Evolutionary conservation across 106 monocot species (phyloP), one percentile per base, ranked within the genome.

Genomic region (Amphibolis antarctica): DNA sequence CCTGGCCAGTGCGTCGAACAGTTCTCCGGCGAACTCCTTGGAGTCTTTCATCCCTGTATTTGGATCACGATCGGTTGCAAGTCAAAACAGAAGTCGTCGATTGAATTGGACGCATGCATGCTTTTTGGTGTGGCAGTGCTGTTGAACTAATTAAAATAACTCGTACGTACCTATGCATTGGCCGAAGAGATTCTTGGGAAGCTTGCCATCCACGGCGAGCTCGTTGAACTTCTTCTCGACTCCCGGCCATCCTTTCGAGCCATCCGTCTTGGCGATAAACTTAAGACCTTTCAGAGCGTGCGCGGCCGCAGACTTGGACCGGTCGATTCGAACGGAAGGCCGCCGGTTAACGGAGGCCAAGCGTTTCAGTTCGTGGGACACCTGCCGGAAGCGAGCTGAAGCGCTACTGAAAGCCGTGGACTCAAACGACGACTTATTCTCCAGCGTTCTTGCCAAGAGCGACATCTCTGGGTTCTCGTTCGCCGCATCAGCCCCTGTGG

Each of bases 201-300:
- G 84, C 24, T 28, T 1, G 12, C 85, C 84, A 47, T 79, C 75
- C 21, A 66, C 72, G 18, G 28, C n/a, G 1, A 52, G 31, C 21
- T 86, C 86, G 58, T 86, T 74, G 74, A 96, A 96, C 42, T 90
- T 75, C 74, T 84, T 80, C 71, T 96, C 90, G 42, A 96, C 89
- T 12, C 78, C 81, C 3, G 79, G 24, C 94, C 94, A 96, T 0
- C 86, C 94, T 26, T 71, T 70, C 36, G 53, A 55, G 25, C 86
- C 84, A 47, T 86, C 94, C 43, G 89, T 60, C 69, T 79, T 81
- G 69, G 68, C 78, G 66, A 96, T 90, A 63, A 96, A 96, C 81
- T 89, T 84, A 25, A 96, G 75, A 13, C 94, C 80, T 64, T 82
- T 77, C 60, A 96, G 79, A 3, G 94, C 94, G 24, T 71, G 86